These are phyloP conservation scores for Chaetomium sp. DNA, from an alignment of 2,329 filamentous ascomycete genomes.

Conservation along the genomic window DNA sequence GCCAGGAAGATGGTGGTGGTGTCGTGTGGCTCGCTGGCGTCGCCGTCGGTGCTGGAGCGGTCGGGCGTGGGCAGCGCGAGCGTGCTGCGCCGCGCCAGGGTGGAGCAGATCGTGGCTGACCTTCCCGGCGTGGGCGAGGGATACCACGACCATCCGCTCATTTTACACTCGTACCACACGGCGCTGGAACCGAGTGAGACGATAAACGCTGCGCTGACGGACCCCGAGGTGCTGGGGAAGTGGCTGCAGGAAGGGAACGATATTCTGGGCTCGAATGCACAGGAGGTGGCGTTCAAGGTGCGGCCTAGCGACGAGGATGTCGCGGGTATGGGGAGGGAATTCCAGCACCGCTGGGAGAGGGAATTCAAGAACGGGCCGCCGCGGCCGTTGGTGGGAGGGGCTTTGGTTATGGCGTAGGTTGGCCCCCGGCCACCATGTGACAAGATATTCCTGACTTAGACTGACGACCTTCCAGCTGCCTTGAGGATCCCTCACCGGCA, in stretches of 20 bases:
- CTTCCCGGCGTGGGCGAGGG: conserved; percentile 47
- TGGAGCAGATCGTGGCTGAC: conserved; percentile 38
- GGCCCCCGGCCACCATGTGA: not conserved
- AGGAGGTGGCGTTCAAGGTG: conserved; percentile 51
- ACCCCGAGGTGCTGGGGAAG: conserved; percentile 39
- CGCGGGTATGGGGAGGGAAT: conserved; percentile 44
- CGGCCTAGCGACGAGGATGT: conserved; percentile 49
- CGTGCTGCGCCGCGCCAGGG: conserved; percentile 40
- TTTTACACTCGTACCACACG: conserved; percentile 46
- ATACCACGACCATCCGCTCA: conserved; percentile 51
- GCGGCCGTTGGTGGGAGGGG: conserved; percentile 41
- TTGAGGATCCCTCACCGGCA: conserved; percentile 35
- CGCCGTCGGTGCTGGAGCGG: conserved; percentile 42
- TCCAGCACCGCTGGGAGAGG: conserved; percentile 47
- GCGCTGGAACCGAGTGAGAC: conserved; percentile 30
- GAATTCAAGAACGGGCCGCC: conserved; percentile 42
- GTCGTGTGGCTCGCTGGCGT: conserved; percentile 35
- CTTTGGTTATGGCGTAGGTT: not conserved
- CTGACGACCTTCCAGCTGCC: conserved; percentile 30
- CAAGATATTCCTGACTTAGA: conserved; percentile 20
- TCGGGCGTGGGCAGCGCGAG: conserved; percentile 42
- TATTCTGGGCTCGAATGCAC: conserved; percentile 50
- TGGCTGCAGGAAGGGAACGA: conserved; percentile 42
- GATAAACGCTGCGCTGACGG: conserved; percentile 46
- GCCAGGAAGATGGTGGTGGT: conserved; percentile 43